Conservation (phyloP, 768 basidiomycete species). For the Solioccasus polychromus region DNA sequence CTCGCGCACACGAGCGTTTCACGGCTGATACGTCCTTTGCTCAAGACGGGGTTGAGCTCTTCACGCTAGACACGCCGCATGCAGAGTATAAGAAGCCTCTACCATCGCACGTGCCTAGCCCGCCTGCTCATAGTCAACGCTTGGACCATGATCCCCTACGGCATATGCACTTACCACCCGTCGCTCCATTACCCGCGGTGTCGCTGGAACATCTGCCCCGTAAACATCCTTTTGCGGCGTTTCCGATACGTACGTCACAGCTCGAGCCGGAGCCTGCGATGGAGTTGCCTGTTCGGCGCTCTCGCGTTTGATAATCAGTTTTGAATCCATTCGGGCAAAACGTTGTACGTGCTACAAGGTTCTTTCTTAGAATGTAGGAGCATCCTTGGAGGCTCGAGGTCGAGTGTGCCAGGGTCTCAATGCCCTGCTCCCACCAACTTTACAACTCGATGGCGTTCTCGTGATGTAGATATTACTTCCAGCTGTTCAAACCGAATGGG, state of each 20-base stretch:
- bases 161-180: background rate
- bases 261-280: constrained; percentile 33
- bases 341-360: too few relatives aligned
- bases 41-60: constrained; percentile 15
- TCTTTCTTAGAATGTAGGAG: too few relatives aligned
- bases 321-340: background rate
- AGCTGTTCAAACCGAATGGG: too few relatives aligned
- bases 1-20: background rate
- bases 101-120: background rate
- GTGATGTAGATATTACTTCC: too few relatives aligned
- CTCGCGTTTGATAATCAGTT: background rate
- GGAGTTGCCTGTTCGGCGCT: constrained; percentile 24
- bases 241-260: constrained; percentile 30
- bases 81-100: background rate
- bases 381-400: too few relatives aligned
- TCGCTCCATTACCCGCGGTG: background rate
- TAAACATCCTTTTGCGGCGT: constrained; percentile 15
- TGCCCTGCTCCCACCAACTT: too few relatives aligned
- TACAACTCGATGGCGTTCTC: too few relatives aligned
- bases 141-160: background rate
- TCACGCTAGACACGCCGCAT: constrained; percentile 2
- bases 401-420: too few relatives aligned
- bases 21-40: background rate
- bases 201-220: constrained; percentile 3
- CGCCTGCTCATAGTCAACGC: background rate